Percentiles rank a stretch among this genome's conserved stretches.
These are phyloP conservation scores for Volvox reticuliferus DNA, from an alignment of 139 green algal genomes.

Conservation along the genomic window DNA sequence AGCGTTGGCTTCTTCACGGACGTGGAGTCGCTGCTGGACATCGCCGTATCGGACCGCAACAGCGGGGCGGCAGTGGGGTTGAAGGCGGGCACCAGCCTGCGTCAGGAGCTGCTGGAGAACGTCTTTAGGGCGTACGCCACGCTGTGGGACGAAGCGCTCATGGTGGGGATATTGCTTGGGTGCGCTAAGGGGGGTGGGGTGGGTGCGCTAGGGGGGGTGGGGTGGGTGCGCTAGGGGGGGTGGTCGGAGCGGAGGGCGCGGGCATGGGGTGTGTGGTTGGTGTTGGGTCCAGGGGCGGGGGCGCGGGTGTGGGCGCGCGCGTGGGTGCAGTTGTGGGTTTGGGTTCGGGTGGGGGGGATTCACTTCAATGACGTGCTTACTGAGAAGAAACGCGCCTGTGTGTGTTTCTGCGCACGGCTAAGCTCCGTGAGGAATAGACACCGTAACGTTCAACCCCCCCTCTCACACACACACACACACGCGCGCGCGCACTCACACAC, in stretches of 20 bases:
- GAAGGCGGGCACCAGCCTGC: neutral
- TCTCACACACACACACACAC: too few relatives aligned
- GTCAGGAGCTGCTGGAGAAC: constrained; percentile 55
- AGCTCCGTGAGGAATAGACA: too few relatives aligned
- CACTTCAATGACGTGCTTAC: too few relatives aligned
- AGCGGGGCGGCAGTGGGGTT: neutral
- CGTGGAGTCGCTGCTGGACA: constrained; percentile 38
- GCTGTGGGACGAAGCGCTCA: constrained; percentile 62
- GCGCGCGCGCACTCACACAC: too few relatives aligned
- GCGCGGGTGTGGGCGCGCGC: neutral
- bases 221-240: neutral
- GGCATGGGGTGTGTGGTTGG: too few relatives aligned
- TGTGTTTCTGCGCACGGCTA: neutral
- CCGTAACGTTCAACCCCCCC: too few relatives aligned
- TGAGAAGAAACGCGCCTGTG: too few relatives aligned
- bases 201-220: too few relatives aligned
- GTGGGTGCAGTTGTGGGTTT: neutral
- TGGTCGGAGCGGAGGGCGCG: neutral
- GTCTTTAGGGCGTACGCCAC: constrained; percentile 51
- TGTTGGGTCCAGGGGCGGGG: neutral
- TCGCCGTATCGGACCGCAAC: neutral
- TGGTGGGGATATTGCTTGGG: too few relatives aligned
- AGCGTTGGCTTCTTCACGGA: constrained; percentile 50
- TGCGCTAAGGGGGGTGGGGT: too few relatives aligned
- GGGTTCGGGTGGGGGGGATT: too few relatives aligned